Base-by-base conservation (phyloP, 2,329 filamentous ascomycete species). In the Trichoderma polysporum region DNA sequence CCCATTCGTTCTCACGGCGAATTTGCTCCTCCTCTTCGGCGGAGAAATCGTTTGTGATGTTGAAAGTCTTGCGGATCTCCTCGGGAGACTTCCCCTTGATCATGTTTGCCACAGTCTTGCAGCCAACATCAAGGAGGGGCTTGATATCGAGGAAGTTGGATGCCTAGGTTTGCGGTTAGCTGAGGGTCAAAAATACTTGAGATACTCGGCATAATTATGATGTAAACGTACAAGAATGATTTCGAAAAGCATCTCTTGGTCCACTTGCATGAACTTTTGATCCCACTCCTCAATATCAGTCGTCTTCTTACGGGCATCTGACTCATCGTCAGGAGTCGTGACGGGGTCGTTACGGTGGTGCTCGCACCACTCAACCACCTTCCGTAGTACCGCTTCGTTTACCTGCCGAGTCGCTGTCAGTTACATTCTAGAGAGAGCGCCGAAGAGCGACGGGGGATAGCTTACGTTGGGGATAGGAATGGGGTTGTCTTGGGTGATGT, bases 51-150 rank as follows among this genome's bases (percentile, higher is more conserved):
- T 99, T 99, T 76, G 96, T 95, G 76, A 99, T 99, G 83, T 99
- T 99, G 85, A 99, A 99, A 0, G 95, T 99, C 86, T 98, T 99
- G 60, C 95, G 92, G 75, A 99, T 99, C 84, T 99, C 95, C 79
- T 99, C 95, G 3, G 95, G 95, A 0, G 93, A 97, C 86, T 99
- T 99, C 83, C 95, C 95, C 91, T 99, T 99, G 86, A 99, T 99
- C 95, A 99, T 99, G 83, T 99, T 99, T 69, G 95, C 95, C 17
- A 99, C 95, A 0, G 95, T 99, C 88, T 99, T 99, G 88, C 95
- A 99, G 69, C 95, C 95, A 68, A 98, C 94, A 71, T 99, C 95
- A 31, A 99, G 90, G 1, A 99, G 91, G 1, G 93, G 91, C 87
- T 98, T 99, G 84, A 99, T 99, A 73, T 99, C 95, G 68, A 99